phyloP scores from a whole-genome alignment of 2,329 filamentous ascomycete genomes.

The Alternaria ventricosa region DNA sequence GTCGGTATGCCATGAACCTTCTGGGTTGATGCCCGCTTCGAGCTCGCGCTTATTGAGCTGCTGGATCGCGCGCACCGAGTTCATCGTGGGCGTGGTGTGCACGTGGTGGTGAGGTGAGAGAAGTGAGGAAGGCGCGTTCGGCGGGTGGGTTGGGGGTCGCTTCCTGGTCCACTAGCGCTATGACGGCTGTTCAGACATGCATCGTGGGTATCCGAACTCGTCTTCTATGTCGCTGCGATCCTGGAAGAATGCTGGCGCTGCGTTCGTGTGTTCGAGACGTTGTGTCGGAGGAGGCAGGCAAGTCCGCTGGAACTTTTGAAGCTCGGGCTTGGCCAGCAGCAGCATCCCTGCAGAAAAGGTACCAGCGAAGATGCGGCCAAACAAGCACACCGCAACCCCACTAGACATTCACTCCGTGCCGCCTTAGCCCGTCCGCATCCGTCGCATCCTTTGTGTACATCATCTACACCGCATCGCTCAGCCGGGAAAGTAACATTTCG shows the following conservation, averaged over 20 bases:
- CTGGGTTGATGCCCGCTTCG: constrained; percentile 81
- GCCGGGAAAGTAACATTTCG: background rate
- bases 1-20: constrained; percentile 95
- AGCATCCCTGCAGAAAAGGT: constrained; percentile 40
- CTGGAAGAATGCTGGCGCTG: background rate
- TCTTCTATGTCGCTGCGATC: background rate
- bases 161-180: background rate
- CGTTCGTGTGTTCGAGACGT: background rate
- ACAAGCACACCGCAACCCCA: constrained; percentile 29
- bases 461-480: background rate
- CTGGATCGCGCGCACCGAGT: constrained; percentile 90
- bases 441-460: background rate
- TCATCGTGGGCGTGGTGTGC: constrained; percentile 67
- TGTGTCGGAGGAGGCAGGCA: constrained; percentile 1
- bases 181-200: background rate
- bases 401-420: constrained; percentile 19
- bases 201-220: background rate
- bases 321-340: constrained; percentile 38
- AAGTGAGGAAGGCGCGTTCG: constrained; percentile 12
- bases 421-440: constrained; percentile 14
- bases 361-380: constrained; percentile 27
- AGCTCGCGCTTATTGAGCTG: constrained; percentile 94
- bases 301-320: constrained; percentile 25
- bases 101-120: background rate
- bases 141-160: background rate